A percentile compares a stretch with the other conserved stretches of the same genome.
These are phyloP conservation scores for Ophiostoma tasmaniense DNA, from an alignment of 2,329 filamentous ascomycete species.

Conservation along the genomic window DNA sequence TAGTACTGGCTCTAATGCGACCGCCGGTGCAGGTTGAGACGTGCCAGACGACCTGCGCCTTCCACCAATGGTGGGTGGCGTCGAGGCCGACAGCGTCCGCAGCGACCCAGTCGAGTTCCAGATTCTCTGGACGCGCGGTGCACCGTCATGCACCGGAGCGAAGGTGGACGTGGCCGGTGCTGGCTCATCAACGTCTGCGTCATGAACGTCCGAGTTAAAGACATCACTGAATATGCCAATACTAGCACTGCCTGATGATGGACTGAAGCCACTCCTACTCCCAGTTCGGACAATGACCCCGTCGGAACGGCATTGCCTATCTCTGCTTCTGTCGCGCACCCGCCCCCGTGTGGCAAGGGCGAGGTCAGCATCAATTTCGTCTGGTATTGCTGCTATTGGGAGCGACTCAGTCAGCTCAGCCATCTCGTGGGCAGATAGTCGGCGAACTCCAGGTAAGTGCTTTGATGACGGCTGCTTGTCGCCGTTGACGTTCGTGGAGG, in stretches of 20 bases:
- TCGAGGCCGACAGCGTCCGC: slow-evolving; percentile 38
- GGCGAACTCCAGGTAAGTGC: neutral
- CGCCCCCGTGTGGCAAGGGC: neutral
- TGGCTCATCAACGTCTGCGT: neutral
- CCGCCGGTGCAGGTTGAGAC: neutral
- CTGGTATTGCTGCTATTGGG: neutral
- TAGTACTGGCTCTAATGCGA: slow-evolving; percentile 18
- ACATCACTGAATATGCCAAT: neutral
- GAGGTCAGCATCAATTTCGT: neutral
- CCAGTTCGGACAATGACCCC: neutral
- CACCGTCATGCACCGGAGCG: neutral
- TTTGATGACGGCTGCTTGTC: neutral
- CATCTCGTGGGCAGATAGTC: neutral
- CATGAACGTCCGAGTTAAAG: neutral
- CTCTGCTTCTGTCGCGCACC: neutral
- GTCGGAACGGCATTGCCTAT: neutral
- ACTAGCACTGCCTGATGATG: neutral
- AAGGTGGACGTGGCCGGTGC: neutral
- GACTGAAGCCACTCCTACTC: neutral
- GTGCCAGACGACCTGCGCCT: slow-evolving; percentile 22
- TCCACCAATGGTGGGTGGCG: slow-evolving; percentile 40
- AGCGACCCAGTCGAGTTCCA: slow-evolving; percentile 12
- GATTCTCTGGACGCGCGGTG: slow-evolving; percentile 5
- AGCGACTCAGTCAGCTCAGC: neutral
- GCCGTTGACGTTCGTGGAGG: neutral